A percentile compares a stretch with the other conserved stretches of the same genome.
Conservation (phyloP, 257 asterid genomes). For the Leonotis leonurus region DNA sequence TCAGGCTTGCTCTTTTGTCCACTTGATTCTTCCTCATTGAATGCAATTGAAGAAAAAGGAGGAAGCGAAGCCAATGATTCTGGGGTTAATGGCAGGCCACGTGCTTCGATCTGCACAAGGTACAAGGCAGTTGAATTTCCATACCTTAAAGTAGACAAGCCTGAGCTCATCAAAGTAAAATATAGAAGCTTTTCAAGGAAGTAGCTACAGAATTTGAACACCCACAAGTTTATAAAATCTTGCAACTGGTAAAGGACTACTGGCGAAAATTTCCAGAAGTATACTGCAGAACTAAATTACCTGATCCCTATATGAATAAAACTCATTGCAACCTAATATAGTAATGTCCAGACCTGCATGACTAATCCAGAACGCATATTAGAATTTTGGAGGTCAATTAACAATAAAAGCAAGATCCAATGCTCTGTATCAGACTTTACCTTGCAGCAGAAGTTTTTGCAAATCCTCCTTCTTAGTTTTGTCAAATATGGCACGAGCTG, state of each 20-base stretch:
- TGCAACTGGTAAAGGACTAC: conserved; percentile 1
- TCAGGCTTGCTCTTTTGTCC: conserved; percentile 76
- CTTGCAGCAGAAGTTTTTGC: conserved; percentile 66
- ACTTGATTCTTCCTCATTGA: conserved; percentile 67
- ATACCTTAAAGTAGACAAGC: neutral
- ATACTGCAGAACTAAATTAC: conserved; percentile 26
- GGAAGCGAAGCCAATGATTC: conserved; percentile 87
- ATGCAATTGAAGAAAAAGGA: conserved; percentile 80
- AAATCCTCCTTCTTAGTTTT: conserved; percentile 51
- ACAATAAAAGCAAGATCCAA: conserved; percentile 14
- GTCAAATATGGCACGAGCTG: conserved; percentile 62
- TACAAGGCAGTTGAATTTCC: conserved; percentile 6
- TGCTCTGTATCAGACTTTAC: conserved; percentile 35
- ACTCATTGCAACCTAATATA: conserved; percentile 86
- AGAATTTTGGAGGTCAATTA: conserved; percentile 17
- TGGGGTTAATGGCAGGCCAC: conserved; percentile 77
- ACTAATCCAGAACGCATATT: conserved; percentile 33
- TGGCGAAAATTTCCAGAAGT: conserved; percentile 3
- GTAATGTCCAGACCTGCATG: conserved; percentile 88
- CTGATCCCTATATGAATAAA: conserved; percentile 92
- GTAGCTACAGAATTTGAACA: too few relatives aligned
- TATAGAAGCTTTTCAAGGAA: neutral
- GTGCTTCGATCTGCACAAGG: conserved; percentile 72
- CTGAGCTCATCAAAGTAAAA: conserved; percentile 1
- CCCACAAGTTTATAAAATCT: too few relatives aligned